phyloP scores from a whole-genome alignment of 768 basidiomycete species.

The Suillus subalutaceus region DNA sequence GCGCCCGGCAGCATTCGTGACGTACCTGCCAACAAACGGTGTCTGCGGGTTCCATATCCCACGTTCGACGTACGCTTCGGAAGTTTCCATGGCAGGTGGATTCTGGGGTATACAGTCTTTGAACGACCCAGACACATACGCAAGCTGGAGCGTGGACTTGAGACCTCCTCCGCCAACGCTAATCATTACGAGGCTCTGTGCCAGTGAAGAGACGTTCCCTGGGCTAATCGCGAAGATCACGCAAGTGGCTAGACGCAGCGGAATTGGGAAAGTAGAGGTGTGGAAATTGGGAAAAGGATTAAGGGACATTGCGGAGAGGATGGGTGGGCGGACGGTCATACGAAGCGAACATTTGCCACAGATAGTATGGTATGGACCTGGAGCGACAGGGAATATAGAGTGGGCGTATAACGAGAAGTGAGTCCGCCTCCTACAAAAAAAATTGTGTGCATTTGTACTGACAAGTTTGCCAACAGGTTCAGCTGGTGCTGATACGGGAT shows the following conservation, averaged over 20 bases:
- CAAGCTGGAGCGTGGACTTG: conserved; percentile 50
- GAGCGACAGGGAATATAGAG: conserved; percentile 33
- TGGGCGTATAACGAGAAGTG: conserved; percentile 58
- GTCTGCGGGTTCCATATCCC: conserved; percentile 48
- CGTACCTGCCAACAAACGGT: conserved; percentile 49
- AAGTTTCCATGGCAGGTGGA: conserved; percentile 17
- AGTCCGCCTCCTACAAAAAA: conserved; percentile 10
- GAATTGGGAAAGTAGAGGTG: conserved; percentile 44
- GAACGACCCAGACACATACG: conserved; percentile 28
- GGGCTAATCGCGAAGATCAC: conserved; percentile 39
- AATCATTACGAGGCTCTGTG: conserved; percentile 47
- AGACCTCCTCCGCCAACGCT: conserved; percentile 36
- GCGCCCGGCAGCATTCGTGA: conserved; percentile 26
- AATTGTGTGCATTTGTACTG: background rate
- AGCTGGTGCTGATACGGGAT: background rate
- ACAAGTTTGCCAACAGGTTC: background rate
- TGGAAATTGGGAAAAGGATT: conserved; percentile 48
- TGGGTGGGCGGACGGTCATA: conserved; percentile 35
- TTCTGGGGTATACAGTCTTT: conserved; percentile 25
- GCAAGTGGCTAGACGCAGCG: conserved; percentile 36
- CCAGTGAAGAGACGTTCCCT: conserved; percentile 33
- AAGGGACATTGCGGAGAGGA: conserved; percentile 23
- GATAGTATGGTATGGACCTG: conserved; percentile 54
- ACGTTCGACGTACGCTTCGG: conserved; percentile 29
- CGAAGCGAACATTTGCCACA: conserved; percentile 45